Percentiles rank a stretch among this genome's conserved stretches.
Evolutionary conservation across 495 filamentous ascomycete species (phyloP).

Genomic region (Amorphotheca resinae): DNA sequence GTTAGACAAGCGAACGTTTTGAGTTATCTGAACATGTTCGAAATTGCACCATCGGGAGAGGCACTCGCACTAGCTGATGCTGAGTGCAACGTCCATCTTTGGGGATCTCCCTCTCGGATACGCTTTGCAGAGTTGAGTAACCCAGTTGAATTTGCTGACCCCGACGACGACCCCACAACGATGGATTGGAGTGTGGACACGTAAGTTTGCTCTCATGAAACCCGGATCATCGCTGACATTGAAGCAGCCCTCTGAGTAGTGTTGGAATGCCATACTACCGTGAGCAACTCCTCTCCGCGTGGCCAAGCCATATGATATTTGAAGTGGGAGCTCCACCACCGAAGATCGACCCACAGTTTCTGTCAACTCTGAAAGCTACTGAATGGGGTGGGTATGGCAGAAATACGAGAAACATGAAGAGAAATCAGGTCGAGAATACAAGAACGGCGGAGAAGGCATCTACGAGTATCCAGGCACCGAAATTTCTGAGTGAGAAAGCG

Average conservation of each 20-base stretch:
- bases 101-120: conserved; percentile 83
- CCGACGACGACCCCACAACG: conserved; percentile 29
- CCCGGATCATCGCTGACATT: background rate
- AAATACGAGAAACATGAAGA: conserved; percentile 56
- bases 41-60: conserved; percentile 84
- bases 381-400: conserved; percentile 64
- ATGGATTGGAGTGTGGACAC: conserved; percentile 60
- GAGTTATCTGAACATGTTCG: conserved; percentile 56
- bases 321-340: conserved; percentile 73
- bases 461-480: conserved; percentile 49
- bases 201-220: conserved; percentile 30
- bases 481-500: conserved; percentile 87
- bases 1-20: conserved; percentile 74
- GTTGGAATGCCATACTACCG: conserved; percentile 91
- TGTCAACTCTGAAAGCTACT: conserved; percentile 51
- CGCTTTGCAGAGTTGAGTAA: conserved; percentile 77
- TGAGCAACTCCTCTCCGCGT: conserved; percentile 74
- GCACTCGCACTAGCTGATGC: conserved; percentile 72
- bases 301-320: conserved; percentile 72
- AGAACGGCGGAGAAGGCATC: conserved; percentile 43
- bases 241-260: conserved; percentile 57
- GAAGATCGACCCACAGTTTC: conserved; percentile 59
- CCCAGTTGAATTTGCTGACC: conserved; percentile 65
- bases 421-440: conserved; percentile 78
- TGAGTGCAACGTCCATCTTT: conserved; percentile 69